phyloP scores from a whole-genome alignment of 352 stramenopile species.

The Phytophthora sp. region DNA sequence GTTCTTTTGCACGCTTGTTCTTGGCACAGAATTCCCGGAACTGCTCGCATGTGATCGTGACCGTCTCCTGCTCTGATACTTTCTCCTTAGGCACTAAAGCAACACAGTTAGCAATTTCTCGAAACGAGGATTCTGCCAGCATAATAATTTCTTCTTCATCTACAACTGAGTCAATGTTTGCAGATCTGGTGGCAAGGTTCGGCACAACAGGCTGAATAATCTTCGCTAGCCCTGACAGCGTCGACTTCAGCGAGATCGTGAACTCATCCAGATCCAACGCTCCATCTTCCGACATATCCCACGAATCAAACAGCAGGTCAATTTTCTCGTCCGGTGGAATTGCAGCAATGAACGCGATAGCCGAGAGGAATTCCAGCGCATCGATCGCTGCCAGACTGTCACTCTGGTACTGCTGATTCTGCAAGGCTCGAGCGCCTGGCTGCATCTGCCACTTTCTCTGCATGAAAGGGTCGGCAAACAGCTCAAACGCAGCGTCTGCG shows the following conservation, averaged over 20 bases:
- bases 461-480: slow-evolving; percentile 48
- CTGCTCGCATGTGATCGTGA: slow-evolving; percentile 75
- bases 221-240: slow-evolving; percentile 68
- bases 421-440: slow-evolving; percentile 5
- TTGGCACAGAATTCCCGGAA: slow-evolving; percentile 78
- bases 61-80: slow-evolving; percentile 19
- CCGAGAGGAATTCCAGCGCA: slow-evolving; percentile 80
- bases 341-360: slow-evolving; percentile 70
- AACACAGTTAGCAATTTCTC: slow-evolving; percentile 63
- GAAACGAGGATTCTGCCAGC: slow-evolving; percentile 67
- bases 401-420: slow-evolving; percentile 23
- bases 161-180: slow-evolving; percentile 13
- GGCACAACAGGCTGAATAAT: slow-evolving; percentile 48
- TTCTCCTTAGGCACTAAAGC: slow-evolving; percentile 21
- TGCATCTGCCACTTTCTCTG: slow-evolving; percentile 30
- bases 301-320: slow-evolving; percentile 86
- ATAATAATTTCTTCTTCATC: slow-evolving; percentile 75
- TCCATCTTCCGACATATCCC: slow-evolving; percentile 87
- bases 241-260: slow-evolving; percentile 90
- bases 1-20: slow-evolving; percentile 56
- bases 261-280: slow-evolving; percentile 83
- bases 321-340: slow-evolving; percentile 77
- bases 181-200: background rate
- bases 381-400: slow-evolving; percentile 51
- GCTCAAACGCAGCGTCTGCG: slow-evolving; percentile 60